Conservation (phyloP, 2,329 filamentous ascomycete species). For the Tothia fuscella region DNA sequence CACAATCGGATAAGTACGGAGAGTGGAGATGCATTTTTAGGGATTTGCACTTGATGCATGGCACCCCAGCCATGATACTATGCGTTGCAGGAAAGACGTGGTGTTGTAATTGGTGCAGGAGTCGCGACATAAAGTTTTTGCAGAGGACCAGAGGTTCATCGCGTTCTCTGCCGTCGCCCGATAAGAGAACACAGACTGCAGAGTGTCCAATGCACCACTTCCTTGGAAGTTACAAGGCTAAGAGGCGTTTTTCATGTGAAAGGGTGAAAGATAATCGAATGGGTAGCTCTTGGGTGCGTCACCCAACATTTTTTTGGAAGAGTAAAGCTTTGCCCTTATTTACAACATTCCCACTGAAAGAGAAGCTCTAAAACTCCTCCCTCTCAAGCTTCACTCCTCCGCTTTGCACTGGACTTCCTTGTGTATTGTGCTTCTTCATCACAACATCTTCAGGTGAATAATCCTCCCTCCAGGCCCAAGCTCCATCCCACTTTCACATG, state of each 20-base stretch:
- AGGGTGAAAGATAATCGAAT: too few species aligned
- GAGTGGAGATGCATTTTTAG: too few species aligned
- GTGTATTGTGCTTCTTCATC: neutral
- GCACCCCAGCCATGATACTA: neutral
- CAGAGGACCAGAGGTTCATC: neutral
- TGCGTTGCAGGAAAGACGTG: too few species aligned
- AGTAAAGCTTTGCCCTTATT: neutral
- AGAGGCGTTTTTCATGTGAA: constrained; percentile 1
- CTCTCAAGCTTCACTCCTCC: neutral
- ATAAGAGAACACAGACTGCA: neutral
- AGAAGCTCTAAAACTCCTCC: neutral
- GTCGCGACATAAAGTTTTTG: neutral
- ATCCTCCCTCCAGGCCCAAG: neutral
- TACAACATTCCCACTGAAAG: neutral
- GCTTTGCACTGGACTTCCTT: neutral
- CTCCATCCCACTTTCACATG: neutral
- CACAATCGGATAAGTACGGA: too few species aligned
- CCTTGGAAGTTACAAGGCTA: neutral
- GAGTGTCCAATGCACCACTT: neutral
- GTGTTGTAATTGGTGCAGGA: too few species aligned
- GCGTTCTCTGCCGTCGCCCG: neutral
- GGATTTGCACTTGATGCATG: neutral
- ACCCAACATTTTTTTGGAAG: neutral
- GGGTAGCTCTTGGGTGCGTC: neutral
- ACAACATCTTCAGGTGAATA: neutral